phyloP scores from a whole-genome alignment of 495 filamentous ascomycete species.

The Hypoxylon intermedium region DNA sequence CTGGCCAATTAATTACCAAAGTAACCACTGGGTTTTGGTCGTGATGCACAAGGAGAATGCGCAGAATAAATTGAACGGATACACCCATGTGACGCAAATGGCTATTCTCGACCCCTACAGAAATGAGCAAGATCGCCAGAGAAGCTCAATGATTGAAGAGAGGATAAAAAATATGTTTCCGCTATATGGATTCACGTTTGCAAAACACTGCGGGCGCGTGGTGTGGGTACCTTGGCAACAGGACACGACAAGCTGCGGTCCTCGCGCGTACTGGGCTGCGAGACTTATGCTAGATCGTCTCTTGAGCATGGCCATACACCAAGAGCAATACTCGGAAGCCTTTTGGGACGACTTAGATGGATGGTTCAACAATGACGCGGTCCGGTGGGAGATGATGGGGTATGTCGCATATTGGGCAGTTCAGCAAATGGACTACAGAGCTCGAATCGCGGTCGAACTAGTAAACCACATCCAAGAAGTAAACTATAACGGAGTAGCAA shows the following conservation, averaged over 20 bases:
- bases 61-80: neutral
- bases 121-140: neutral
- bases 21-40: no score
- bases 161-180: neutral
- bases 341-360: conserved; percentile 24
- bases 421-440: conserved; percentile 29
- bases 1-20: no score
- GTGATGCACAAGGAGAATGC: no score
- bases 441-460: conserved; percentile 34
- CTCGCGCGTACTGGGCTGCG: conserved; percentile 30
- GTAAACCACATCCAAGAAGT: neutral
- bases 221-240: conserved; percentile 22
- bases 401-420: conserved; percentile 19
- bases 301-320: neutral
- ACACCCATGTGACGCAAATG: conserved; percentile 12
- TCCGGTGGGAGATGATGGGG: conserved; percentile 42
- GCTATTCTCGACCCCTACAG: conserved; percentile 18
- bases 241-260: conserved; percentile 26
- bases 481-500: neutral
- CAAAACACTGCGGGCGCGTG: neutral
- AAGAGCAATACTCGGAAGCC: neutral
- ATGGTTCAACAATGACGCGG: conserved; percentile 31
- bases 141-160: neutral
- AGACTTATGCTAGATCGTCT: conserved; percentile 36
- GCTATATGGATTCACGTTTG: conserved; percentile 9